Evolutionary conservation across 805 yeast genomes (phyloP).

Genomic region (Metschnikowia matae): DNA sequence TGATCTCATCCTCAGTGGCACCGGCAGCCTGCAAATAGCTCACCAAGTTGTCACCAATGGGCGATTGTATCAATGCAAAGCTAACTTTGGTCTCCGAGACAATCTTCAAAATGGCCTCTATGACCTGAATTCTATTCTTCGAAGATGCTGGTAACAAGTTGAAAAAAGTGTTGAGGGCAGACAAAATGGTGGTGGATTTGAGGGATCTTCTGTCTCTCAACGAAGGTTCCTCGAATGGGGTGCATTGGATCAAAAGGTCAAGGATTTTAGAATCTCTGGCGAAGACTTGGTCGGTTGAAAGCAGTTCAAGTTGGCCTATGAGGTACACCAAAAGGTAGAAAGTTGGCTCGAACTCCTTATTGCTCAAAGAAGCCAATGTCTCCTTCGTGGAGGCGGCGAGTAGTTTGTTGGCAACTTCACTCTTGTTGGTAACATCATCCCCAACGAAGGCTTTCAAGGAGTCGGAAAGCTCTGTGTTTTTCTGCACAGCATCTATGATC

Average conservation of each 20-base stretch:
- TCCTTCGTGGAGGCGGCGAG: slow-evolving; percentile 26
- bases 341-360: slow-evolving; percentile 44
- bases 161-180: slow-evolving; percentile 39
- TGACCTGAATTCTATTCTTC: slow-evolving; percentile 27
- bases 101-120: slow-evolving; percentile 30
- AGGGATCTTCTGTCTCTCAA: slow-evolving; percentile 44
- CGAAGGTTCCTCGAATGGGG: slow-evolving; percentile 35
- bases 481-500: slow-evolving; percentile 32
- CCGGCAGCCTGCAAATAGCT: slow-evolving; percentile 33
- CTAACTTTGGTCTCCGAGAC: slow-evolving; percentile 28
- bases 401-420: slow-evolving; percentile 26
- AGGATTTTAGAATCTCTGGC: slow-evolving; percentile 24
- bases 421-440: slow-evolving; percentile 25
- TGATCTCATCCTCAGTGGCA: slow-evolving; percentile 28
- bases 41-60: slow-evolving; percentile 35
- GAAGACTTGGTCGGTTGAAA: slow-evolving; percentile 22
- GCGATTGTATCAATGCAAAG: slow-evolving; percentile 30
- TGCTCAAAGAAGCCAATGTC: slow-evolving; percentile 33
- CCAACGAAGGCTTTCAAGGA: slow-evolving; percentile 22
- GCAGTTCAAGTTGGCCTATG: slow-evolving; percentile 28
- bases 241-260: slow-evolving; percentile 26
- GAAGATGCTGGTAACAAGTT: slow-evolving; percentile 37
- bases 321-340: slow-evolving; percentile 39
- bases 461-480: slow-evolving; percentile 26
- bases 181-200: slow-evolving; percentile 38